Percentiles rank a stretch among this genome's conserved stretches.
phyloP scores from a whole-genome alignment of 768 basidiomycete species.

The Mycena albidolilacea region DNA sequence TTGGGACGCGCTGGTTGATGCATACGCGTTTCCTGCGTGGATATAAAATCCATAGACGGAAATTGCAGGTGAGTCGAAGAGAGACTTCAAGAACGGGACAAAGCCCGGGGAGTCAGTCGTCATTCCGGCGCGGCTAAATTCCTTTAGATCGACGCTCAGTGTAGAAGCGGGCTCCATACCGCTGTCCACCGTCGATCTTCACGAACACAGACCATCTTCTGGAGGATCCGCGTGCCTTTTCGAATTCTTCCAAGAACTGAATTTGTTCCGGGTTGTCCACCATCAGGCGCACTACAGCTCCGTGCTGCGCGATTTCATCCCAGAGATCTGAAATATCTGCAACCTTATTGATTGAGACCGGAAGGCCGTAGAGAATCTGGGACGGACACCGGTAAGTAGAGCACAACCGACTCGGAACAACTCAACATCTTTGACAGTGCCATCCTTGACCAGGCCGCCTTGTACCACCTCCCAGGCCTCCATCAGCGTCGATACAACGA shows the following conservation, averaged over 20 bases:
- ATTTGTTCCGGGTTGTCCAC: constrained; percentile 86
- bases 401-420: constrained; percentile 13
- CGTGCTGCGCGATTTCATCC: constrained; percentile 66
- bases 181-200: constrained; percentile 84
- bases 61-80: constrained; percentile 69
- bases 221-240: constrained; percentile 54
- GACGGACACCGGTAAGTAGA: neutral
- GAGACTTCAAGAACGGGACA: constrained; percentile 64
- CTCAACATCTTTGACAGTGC: constrained; percentile 84
- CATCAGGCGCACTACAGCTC: constrained; percentile 76
- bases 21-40: constrained; percentile 85
- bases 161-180: constrained; percentile 60
- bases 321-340: constrained; percentile 75
- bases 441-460: constrained; percentile 78
- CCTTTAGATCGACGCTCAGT: constrained; percentile 33
- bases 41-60: constrained; percentile 88
- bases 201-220: constrained; percentile 84
- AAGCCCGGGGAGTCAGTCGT: constrained; percentile 68
- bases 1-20: constrained; percentile 75
- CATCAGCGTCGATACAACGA: constrained; percentile 87
- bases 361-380: constrained; percentile 88
- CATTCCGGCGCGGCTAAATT: constrained; percentile 80
- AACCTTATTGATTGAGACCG: constrained; percentile 78
- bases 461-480: constrained; percentile 85
- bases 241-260: constrained; percentile 72